Base-by-base conservation (phyloP, 2,329 filamentous ascomycete species). In the Epichloe coenophiala region DNA sequence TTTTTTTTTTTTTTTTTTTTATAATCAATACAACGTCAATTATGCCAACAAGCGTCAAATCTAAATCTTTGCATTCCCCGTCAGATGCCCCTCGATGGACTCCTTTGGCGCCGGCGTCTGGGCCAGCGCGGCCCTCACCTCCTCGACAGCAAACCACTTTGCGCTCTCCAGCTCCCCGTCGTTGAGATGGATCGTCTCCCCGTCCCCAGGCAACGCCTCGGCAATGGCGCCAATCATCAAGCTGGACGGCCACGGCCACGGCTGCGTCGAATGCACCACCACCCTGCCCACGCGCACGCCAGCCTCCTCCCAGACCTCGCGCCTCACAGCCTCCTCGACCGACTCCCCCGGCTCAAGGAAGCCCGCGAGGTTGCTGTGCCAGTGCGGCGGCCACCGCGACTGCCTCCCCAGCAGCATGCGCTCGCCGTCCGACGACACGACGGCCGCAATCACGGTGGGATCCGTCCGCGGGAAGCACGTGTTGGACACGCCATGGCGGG, bases 381-480 rank as follows among this genome's bases (percentile, higher is more conserved):
- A 95, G 65, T 86, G 65, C 1, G 78, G 74, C 1, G 93, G 93
- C 77, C 84, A 98, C 49, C 87, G 78, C 68, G 86, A 86, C 61
- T 87, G 81, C 13, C 93, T 83, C 38, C 93, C 93, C 1, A 98
- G 83, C 7, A 98, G 78, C 39, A 95, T 70, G 54, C 81, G 80
- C 57, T 83, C 77, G 47, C 85, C 85, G 58, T 94, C 87, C 47
- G 83, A 75, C 49, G 86, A 94, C 35, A 97, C 79, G 11, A 96
- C 84, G 1, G 90, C 91, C 70, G 94, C 90, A 68, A 98, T 98
- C 65, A 97, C 89, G 31, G 88, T 95, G 1, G 90, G 89, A 60
- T 96, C 90, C 2, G 91, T 96, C 47, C 90, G 81, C 3, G 91
- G 91, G 73, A 96, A 97, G 61, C 78, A 84, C 49, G 96, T 75